Evolutionary conservation across 805 yeast species (phyloP), one percentile per base, ranked within the genome.

Genomic region (Starmerella geochares): DNA sequence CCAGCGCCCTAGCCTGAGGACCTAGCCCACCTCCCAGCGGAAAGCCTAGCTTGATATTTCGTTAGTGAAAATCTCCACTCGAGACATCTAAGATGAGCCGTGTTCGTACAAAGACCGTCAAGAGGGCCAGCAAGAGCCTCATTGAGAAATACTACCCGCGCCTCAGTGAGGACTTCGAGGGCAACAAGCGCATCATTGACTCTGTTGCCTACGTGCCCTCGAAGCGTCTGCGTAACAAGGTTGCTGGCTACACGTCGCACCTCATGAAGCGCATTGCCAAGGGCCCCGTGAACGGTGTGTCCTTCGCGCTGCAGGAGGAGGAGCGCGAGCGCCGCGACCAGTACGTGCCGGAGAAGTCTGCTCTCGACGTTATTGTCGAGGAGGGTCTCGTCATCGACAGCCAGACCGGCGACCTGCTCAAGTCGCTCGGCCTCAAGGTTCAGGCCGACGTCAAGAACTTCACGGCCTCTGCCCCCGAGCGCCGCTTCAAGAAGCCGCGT

Each of bases 301-400:
- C 99, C 67, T 92, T 92, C 95, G 94, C 94, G 77, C 86, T 92
- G 71, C 99, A 92, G 82, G 99, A 92, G 80, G 99, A 92, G 80
- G 99, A 92, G 83, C 90, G 98, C 83, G 99, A 92, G 81, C 86
- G 98, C 80, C 92, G 94, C 79, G 97, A 92, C 78, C 98, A 92
- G 80, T 92, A 88, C 78, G 98, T 94, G 69, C 99, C 99, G 77
- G 97, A 88, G 74, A 94, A 88, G 71, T 94, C 98, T 71, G 98
- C 98, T 75, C 86, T 92, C 73, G 97, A 92, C 79, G 83, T 92
- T 71, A 81, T 94, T 65, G 81, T 92, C 72, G 86, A 87, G 77
- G 87, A 87, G 72, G 92, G 84, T 71, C 85, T 92, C 74, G 88
- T 86, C 77, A 94, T 90, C 71, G 98, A 90, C 75, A 78, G 84